Evolutionary conservation across 805 yeast genomes (phyloP), one percentile per base, ranked within the genome.

Genomic region (Monosporozyma solicola): DNA sequence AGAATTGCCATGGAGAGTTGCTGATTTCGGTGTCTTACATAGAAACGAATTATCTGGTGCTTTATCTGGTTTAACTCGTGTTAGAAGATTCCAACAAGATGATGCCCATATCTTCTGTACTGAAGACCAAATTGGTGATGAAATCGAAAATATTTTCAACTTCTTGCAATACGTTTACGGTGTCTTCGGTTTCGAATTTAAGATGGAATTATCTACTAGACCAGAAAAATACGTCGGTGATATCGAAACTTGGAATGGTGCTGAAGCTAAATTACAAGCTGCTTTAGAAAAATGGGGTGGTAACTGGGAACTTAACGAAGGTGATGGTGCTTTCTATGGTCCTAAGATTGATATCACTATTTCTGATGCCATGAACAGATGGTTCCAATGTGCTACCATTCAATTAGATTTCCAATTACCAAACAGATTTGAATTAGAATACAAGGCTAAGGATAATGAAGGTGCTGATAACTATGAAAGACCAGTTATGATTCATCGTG

Each of bases 401-500:
- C 99, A 94, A 78, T 81, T 94, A 68, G 99, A 94, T 74, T 94
- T 92, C 95, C 99, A 94, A 79, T 79, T 94, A 66, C 99, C 99
- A 59, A 77, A 80, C 64, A 85, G 99, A 74, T 94, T 94, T 68
- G 96, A 87, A 63, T 80, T 94, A 62, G 90, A 86, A 71, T 94
- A 79, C 77, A 85, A 87, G 74, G 79, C 87, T 49, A 83, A 80
- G 73, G 85, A 79, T 58, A 80, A 60, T 53, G 51, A 54, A 44
- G 80, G 73, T 47, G 62, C 69, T n/a, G 76, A 78, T 58, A 80
- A 79, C 57, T 77, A 77, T 61, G 80, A 79, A 54, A 87, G 96
- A 72, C 99, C 99, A 50, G 99, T 94, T 53, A 94, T 94, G 98
- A 92, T 94, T 67, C 99, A 94, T 78, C 87, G 99, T 75, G 99